phyloP scores from a whole-genome alignment of 1,284 basidiomycete species.

The Moesziomyces sp. region DNA sequence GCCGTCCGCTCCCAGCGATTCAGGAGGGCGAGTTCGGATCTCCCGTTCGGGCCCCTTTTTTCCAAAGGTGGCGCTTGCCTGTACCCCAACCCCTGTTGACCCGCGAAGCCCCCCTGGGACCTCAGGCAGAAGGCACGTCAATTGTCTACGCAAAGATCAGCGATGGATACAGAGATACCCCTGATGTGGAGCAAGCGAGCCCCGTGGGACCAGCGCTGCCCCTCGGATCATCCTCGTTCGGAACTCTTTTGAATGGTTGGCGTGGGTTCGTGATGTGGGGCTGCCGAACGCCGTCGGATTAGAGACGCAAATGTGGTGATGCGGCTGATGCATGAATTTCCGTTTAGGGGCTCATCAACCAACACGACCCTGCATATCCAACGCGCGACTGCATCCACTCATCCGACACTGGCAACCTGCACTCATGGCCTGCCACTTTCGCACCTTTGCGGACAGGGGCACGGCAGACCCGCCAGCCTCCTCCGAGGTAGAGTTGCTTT shows the following conservation, averaged over 20 bases:
- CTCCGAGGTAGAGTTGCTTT: not conserved
- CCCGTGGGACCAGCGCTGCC: too few species aligned
- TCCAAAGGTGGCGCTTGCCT: not conserved
- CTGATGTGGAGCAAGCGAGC: not conserved
- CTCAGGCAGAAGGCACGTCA: too few species aligned
- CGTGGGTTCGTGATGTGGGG: too few species aligned
- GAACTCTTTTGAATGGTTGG: too few species aligned
- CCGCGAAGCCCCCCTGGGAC: not conserved
- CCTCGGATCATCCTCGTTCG: too few species aligned
- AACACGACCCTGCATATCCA: constrained; percentile 39
- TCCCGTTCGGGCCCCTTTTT: constrained; percentile 1
- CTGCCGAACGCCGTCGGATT: too few species aligned
- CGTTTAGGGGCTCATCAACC: constrained; percentile 33
- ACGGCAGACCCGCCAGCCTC: too few species aligned
- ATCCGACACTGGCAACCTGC: too few species aligned
- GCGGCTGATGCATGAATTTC: constrained; percentile 14
- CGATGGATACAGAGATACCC: not conserved
- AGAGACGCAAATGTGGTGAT: not conserved
- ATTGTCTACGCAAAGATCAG: not conserved
- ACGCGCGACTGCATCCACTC: not conserved
- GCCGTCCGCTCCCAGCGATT: not conserved
- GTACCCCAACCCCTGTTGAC: not conserved
- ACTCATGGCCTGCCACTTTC: too few species aligned
- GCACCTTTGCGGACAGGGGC: too few species aligned
- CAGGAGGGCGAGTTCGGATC: too few species aligned